phyloP scores from a whole-genome alignment of 2,329 filamentous ascomycete species.

The Monosporascus cannonballus region DNA sequence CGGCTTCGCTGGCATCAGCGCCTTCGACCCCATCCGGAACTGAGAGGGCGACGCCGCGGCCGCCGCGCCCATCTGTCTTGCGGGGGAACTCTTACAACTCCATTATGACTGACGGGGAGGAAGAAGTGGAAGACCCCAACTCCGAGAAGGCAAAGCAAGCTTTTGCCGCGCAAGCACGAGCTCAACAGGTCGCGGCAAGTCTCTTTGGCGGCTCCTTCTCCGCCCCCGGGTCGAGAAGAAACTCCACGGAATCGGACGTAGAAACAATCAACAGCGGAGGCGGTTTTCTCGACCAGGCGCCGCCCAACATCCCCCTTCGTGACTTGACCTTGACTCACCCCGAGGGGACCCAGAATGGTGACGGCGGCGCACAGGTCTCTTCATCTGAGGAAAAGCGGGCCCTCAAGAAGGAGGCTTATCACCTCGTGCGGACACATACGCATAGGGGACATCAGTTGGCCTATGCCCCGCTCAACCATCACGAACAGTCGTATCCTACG shows the following conservation, averaged over 20 bases:
- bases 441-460: slow-evolving; percentile 16
- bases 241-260: slow-evolving; percentile 32
- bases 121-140: slow-evolving; percentile 16
- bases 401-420: slow-evolving; percentile 31
- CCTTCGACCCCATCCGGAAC: slow-evolving; percentile 10
- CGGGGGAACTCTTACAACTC: slow-evolving; percentile 36
- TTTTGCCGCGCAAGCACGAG: slow-evolving; percentile 37
- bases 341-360: slow-evolving; percentile 7
- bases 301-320: slow-evolving; percentile 26
- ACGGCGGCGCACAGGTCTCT: slow-evolving; percentile 8
- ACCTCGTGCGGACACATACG: slow-evolving; percentile 38
- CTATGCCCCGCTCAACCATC: slow-evolving; percentile 1
- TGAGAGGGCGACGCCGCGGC: slow-evolving; percentile 14
- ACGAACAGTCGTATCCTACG: slow-evolving; percentile 7
- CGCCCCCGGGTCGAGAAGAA: slow-evolving; percentile 26
- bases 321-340: slow-evolving; percentile 18
- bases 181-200: slow-evolving; percentile 34
- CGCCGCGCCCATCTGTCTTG: slow-evolving; percentile 35
- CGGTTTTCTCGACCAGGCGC: slow-evolving; percentile 13
- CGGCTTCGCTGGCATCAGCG: slow-evolving; percentile 10
- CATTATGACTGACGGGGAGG: slow-evolving; percentile 21
- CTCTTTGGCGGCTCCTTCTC: slow-evolving; percentile 30
- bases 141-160: slow-evolving; percentile 28
- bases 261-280: slow-evolving; percentile 23
- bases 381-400: slow-evolving; percentile 19